Percentiles rank a stretch among this genome's conserved stretches.
Evolutionary conservation across 805 yeast genomes (phyloP).

Genomic region (Candida nitratophila): DNA sequence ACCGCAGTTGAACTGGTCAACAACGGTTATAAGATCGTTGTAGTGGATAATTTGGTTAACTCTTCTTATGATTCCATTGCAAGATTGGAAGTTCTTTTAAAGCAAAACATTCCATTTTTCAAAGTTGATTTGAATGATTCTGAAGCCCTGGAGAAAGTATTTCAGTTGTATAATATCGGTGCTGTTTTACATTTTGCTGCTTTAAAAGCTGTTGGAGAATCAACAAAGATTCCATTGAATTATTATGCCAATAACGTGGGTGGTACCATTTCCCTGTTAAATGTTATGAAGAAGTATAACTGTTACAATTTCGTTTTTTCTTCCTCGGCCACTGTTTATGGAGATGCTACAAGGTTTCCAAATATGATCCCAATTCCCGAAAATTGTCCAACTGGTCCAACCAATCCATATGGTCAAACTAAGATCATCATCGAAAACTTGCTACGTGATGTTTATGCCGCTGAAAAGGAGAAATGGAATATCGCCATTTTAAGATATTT

Average conservation of each 20-base stretch:
- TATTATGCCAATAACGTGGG: constrained; percentile 64
- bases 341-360: constrained; percentile 67
- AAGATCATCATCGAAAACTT: constrained; percentile 60
- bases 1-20: constrained; percentile 58
- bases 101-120: constrained; percentile 44
- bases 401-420: constrained; percentile 74
- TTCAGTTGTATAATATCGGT: constrained; percentile 39
- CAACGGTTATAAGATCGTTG: constrained; percentile 61
- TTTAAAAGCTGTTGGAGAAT: constrained; percentile 77
- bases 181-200: constrained; percentile 79
- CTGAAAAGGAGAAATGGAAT: constrained; percentile 39
- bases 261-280: constrained; percentile 56
- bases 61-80: constrained; percentile 61
- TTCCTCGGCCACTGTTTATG: constrained; percentile 79
- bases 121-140: constrained; percentile 49
- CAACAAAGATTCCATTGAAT: constrained; percentile 55
- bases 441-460: constrained; percentile 43
- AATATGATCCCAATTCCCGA: constrained; percentile 77
- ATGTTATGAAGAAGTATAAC: constrained; percentile 38
- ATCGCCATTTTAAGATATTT: constrained; percentile 68
- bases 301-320: constrained; percentile 60
- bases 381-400: constrained; percentile 65
- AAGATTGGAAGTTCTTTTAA: constrained; percentile 50
- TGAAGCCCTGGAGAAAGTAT: constrained; percentile 40
- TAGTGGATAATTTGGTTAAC: constrained; percentile 63